Base-by-base conservation (phyloP, 768 basidiomycete genomes). In the Hydnomerulius pinastri region DNA sequence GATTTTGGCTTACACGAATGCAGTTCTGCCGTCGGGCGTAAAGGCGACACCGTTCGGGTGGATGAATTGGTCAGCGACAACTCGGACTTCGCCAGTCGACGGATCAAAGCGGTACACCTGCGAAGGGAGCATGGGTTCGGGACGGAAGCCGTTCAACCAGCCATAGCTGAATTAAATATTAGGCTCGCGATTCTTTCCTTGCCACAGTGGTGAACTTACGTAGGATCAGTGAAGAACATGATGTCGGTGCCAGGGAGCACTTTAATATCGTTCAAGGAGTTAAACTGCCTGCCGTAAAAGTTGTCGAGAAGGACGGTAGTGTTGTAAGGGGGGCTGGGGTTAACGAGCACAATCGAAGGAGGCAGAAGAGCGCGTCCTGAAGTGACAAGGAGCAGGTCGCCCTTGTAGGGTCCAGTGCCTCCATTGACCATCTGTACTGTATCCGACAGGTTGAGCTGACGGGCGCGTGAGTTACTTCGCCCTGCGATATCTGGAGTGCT, bases 81-180 rank as follows among this genome's bases (percentile, higher is more conserved):
- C 84, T 3, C 80, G 78, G 6, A 92, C 79, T 25, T 78, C 67
- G 4, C 86, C 77, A 1, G 83, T 85, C 2, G 73, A 71, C 8
- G 85, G 81, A 60, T 90, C 82, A 59, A 90, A 82, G 11, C 86
- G 77, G 64, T 94, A 93, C 13, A 91, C 87, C 58, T 91, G 88
- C 40, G 77, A 83, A 3, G 86, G 89, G 43, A 90, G 61, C 38
- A 81, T 74, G 6, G 86, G 87, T 4, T 69, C 56, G 0, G 86
- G 81, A 42, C 88, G 81, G 74, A 90, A 91, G 41, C 74, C 71
- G 50, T 82, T 80, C 28, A 86, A 46, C 58, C 74, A 86, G 0
- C 86, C 86, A 56, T 86, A 86, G 21, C 85, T 87, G 57, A 27
- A 42, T 1, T 30, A 30, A 5, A n/a, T 15, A 30, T 59, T 10